phyloP scores from a whole-genome alignment of 176 grass and related monocot species.

The Hordeum vulgare region DNA sequence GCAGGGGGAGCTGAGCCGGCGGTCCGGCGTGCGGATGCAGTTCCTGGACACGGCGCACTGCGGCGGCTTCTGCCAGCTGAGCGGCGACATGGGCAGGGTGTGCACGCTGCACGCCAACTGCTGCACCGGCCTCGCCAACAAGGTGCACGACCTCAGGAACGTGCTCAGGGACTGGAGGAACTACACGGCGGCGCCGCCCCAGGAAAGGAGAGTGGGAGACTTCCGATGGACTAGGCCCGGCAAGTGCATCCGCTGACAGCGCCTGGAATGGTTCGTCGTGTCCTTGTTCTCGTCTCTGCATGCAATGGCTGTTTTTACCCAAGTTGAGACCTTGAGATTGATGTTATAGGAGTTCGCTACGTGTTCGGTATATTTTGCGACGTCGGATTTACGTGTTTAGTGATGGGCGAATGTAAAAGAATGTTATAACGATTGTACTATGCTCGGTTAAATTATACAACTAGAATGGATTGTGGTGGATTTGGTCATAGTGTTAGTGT shows the following conservation, averaged over 20 bases:
- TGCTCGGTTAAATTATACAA: too few species aligned
- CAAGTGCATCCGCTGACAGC: conserved; percentile 29
- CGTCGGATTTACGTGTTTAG: too few species aligned
- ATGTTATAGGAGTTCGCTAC: too few species aligned
- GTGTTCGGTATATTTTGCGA: too few species aligned
- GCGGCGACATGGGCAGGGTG: conserved; percentile 47
- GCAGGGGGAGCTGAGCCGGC: conserved; percentile 19
- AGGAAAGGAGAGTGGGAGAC: neutral
- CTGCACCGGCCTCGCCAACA: conserved; percentile 56
- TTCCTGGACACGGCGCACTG: conserved; percentile 75
- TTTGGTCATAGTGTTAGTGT: too few species aligned
- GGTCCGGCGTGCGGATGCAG: conserved; percentile 40
- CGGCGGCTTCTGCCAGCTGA: conserved; percentile 72
- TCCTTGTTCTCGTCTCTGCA: neutral
- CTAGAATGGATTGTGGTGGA: too few species aligned
- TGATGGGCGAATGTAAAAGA: too few species aligned
- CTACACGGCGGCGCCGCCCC: conserved; percentile 36
- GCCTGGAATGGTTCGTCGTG: neutral
- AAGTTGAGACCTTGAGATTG: too few species aligned
- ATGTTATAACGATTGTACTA: too few species aligned
- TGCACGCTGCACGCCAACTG: conserved; percentile 89
- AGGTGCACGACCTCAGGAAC: conserved; percentile 46
- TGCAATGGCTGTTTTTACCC: neutral
- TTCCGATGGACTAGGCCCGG: conserved; percentile 42
- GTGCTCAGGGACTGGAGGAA: conserved; percentile 67